Percentiles rank a stretch among this genome's conserved stretches.
These are phyloP conservation scores for Calonectria pauciramosa DNA, from an alignment of 2,329 filamentous ascomycete genomes.

Conservation along the genomic window DNA sequence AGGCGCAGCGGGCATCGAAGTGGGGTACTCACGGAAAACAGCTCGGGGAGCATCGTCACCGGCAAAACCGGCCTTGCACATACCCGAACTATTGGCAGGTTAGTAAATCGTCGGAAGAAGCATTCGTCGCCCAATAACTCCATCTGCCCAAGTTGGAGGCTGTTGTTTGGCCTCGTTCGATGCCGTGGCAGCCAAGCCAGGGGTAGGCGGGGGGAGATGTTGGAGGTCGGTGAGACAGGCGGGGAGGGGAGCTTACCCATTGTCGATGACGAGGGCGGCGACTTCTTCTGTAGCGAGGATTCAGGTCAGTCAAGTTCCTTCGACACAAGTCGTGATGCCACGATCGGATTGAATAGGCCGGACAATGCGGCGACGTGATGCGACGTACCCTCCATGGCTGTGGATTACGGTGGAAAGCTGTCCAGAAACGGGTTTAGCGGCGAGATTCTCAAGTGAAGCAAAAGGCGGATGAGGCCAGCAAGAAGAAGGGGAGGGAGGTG, in stretches of 20 bases:
- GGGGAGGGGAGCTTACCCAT: conserved; percentile 89
- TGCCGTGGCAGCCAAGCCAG: conserved; percentile 38
- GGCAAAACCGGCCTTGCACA: conserved; percentile 99
- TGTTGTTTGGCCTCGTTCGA: conserved; percentile 39
- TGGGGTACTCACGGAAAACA: conserved; percentile 93
- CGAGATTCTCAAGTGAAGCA: conserved; percentile 37
- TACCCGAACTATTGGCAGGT: conserved; percentile 86
- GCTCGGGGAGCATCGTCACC: conserved; percentile 99
- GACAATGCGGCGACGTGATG: conserved; percentile 47
- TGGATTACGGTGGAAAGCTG: conserved; percentile 57
- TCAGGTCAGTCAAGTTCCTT: conserved; percentile 56
- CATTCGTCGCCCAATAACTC: background rate
- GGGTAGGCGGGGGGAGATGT: conserved; percentile 30
- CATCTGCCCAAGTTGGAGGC: conserved; percentile 16
- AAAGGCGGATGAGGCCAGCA: conserved; percentile 42
- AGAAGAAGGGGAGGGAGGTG: conserved; percentile 32
- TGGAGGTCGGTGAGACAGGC: conserved; percentile 54
- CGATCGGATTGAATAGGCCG: conserved; percentile 39
- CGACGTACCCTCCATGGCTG: conserved; percentile 69
- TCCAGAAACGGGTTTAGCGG: conserved; percentile 50
- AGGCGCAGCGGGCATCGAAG: conserved; percentile 41
- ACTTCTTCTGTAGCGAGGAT: conserved; percentile 87
- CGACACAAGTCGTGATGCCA: conserved; percentile 37
- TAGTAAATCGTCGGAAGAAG: conserved; percentile 47
- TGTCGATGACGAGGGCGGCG: conserved; percentile 99